A percentile compares a stretch with the other conserved stretches of the same genome.
phyloP scores from a whole-genome alignment of 768 basidiomycete genomes.

The Boletus tomentosulus region DNA sequence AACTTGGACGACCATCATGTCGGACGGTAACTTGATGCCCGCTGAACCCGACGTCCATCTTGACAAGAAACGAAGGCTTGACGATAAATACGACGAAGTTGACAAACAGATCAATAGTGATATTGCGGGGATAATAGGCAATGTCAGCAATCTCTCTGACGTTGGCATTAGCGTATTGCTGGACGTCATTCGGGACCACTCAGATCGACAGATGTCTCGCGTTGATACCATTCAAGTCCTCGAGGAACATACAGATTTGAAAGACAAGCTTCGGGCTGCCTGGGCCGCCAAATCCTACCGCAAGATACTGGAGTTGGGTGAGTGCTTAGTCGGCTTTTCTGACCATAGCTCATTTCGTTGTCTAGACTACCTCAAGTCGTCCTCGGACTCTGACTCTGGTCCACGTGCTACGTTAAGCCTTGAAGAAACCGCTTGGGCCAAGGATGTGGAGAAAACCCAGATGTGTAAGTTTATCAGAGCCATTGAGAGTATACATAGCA shows the following conservation, averaged over 20 bases:
- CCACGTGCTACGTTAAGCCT: too few relatives aligned
- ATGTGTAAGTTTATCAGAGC: too few relatives aligned
- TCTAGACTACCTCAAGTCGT: too few relatives aligned
- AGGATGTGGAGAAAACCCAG: too few relatives aligned
- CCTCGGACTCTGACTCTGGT: too few relatives aligned
- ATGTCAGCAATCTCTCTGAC: not conserved
- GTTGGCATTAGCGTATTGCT: not conserved
- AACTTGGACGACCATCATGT: not conserved
- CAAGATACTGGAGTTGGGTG: too few relatives aligned
- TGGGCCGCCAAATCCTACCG: too few relatives aligned
- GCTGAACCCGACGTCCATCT: not conserved
- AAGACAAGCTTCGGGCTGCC: not conserved
- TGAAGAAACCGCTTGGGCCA: too few relatives aligned
- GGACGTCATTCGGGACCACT: not conserved
- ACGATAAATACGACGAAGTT: not conserved
- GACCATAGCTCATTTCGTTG: too few relatives aligned
- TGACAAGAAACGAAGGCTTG: not conserved
- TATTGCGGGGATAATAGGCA: not conserved
- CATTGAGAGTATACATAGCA: too few relatives aligned
- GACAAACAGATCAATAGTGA: not conserved
- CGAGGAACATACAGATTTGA: too few relatives aligned
- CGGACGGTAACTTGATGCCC: not conserved
- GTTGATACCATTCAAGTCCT: not conserved
- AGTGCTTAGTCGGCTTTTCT: too few relatives aligned
- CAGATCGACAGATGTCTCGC: not conserved